Evolutionary conservation across 441 rosid genomes (phyloP).

Genomic region (Erodium moschatum): DNA sequence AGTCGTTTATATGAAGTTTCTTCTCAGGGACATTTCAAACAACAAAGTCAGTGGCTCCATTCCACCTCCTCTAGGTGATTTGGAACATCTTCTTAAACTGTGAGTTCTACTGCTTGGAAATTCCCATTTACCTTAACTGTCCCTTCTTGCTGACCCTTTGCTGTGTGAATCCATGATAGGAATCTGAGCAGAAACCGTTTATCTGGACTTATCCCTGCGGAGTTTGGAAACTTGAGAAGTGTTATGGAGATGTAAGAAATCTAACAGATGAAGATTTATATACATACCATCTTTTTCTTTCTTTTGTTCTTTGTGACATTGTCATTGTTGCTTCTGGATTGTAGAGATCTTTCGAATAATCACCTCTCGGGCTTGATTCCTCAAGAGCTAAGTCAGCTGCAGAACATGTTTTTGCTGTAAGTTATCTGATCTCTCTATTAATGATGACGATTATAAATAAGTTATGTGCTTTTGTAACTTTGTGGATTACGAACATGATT

Average conservation of each 20-base stretch:
- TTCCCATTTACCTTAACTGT: neutral
- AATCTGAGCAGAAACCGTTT: slow-evolving; percentile 74
- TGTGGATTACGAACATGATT: no score
- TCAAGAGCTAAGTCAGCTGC: slow-evolving; percentile 72
- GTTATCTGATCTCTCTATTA: neutral
- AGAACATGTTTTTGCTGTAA: slow-evolving; percentile 65
- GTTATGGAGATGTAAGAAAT: slow-evolving; percentile 74
- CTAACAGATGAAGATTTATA: neutral
- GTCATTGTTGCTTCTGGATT: slow-evolving; percentile 20
- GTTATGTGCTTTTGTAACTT: no score
- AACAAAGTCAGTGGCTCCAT: slow-evolving; percentile 57
- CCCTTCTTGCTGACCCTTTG: slow-evolving; percentile 10
- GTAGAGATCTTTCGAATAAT: slow-evolving; percentile 85
- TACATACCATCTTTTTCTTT: neutral
- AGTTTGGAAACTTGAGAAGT: slow-evolving; percentile 80
- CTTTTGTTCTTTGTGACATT: slow-evolving; percentile 17
- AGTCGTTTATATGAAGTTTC: slow-evolving; percentile 7
- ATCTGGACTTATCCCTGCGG: slow-evolving; percentile 66
- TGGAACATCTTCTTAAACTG: slow-evolving; percentile 74
- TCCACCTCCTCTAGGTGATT: slow-evolving; percentile 68
- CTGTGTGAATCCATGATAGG: slow-evolving; percentile 30
- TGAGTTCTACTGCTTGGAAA: slow-evolving; percentile 26
- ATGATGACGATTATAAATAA: no score
- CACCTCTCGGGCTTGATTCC: slow-evolving; percentile 74
- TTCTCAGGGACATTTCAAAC: slow-evolving; percentile 66